Evolutionary conservation across 768 basidiomycete species (phyloP), one percentile per base, ranked within the genome.

Genomic region (Lactarius sp.): DNA sequence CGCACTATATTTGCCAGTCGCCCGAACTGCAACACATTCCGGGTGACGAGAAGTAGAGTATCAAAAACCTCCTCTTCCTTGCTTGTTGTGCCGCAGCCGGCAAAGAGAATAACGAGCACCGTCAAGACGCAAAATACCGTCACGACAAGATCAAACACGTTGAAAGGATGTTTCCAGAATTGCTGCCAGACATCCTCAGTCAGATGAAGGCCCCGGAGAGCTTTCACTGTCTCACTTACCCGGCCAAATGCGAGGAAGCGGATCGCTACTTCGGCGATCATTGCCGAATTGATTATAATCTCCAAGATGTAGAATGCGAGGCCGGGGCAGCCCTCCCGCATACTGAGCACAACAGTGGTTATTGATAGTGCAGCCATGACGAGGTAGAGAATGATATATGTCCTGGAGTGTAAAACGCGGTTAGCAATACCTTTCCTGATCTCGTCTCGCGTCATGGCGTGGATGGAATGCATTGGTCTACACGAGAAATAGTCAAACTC

Each of bases 131-230:
- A 98, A 76, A 99, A 92, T 34, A 83, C 68, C 2, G 97, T 98
- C 50, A 99, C 80, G 55, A 90, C 82, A 16, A 97, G 81, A 73
- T 98, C 95, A 70, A 95, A 80, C 37, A 92, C 77, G 72, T 98
- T 98, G 77, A 92, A 94, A 12, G 87, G 86, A n/a, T 92, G 91
- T 73, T 84, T 90, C 92, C 92, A 95, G 79, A 97, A 97, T 92
- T 94, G 90, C 94, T 95, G 72, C 46, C 58, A 61, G 44, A 22
- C 56, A 18, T 46, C 42, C 6, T 50, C 47, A 62, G 59, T 49
- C 47, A 65, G 55, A 42, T 39, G 14, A 20, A n/a, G 18, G 16
- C 16, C 22, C 39, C 22, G 31, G 22, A 20, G 37, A 5, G 12
- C 34, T n/a, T 10, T 27, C n/a, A 47, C 20, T 36, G 20, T 56